These are phyloP conservation scores for Globisporangium alternatum DNA, from an alignment of 352 stramenopile species.

Conservation along the genomic window DNA sequence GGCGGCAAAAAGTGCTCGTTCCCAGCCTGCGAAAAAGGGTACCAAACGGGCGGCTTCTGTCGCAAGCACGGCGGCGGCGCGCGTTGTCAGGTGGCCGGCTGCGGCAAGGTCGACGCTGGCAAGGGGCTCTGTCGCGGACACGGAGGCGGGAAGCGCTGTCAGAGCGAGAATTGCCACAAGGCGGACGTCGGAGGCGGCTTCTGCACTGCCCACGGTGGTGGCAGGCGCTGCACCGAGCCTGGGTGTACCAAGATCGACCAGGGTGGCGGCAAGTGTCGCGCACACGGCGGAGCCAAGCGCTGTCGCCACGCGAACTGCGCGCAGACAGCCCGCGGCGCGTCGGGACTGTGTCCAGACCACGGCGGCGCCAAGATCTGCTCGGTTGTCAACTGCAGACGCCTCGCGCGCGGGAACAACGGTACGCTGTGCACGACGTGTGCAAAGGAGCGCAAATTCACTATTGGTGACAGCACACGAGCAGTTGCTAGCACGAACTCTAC, in stretches of 20 bases:
- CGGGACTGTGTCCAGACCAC: conserved; percentile 64
- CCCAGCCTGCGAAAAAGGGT: conserved; percentile 67
- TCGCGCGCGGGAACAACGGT: conserved; percentile 47
- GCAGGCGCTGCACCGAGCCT: conserved; percentile 58
- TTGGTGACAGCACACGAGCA: neutral
- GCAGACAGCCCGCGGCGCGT: conserved; percentile 52
- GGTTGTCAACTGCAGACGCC: conserved; percentile 49
- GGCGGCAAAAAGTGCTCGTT: conserved; percentile 81
- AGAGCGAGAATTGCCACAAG: conserved; percentile 50
- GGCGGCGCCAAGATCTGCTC: conserved; percentile 59
- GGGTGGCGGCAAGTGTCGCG: conserved; percentile 74
- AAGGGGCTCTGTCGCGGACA: conserved; percentile 70
- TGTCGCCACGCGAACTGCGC: conserved; percentile 51
- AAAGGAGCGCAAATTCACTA: conserved; percentile 10
- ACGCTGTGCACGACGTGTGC: conserved; percentile 42
- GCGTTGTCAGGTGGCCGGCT: conserved; percentile 67
- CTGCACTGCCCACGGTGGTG: conserved; percentile 78
- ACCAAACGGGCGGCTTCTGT: conserved; percentile 79
- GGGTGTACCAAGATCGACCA: conserved; percentile 83
- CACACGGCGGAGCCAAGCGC: conserved; percentile 67
- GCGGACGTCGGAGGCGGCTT: conserved; percentile 80
- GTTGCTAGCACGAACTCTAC: neutral
- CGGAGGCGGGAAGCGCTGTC: conserved; percentile 71
- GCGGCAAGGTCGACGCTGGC: conserved; percentile 76
- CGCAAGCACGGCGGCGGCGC: conserved; percentile 71